A percentile compares a stretch with the other conserved stretches of the same genome.
These are phyloP conservation scores for Xerocomus nothofagi DNA, from an alignment of 1,284 basidiomycete genomes.

Conservation along the genomic window DNA sequence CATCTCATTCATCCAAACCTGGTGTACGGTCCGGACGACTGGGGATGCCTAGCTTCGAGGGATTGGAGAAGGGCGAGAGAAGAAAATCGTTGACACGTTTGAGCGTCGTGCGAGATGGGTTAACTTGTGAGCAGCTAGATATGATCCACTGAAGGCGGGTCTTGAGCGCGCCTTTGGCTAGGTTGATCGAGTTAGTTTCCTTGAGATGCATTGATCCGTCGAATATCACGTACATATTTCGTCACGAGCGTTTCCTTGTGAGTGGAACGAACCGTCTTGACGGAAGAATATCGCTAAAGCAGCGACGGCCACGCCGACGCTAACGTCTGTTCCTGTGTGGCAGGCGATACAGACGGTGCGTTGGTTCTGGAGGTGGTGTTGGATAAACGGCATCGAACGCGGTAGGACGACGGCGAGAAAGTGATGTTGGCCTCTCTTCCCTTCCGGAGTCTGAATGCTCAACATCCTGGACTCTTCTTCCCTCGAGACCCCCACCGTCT, in stretches of 20 bases:
- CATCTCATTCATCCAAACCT: background rate
- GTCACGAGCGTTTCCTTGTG: constrained; percentile 9
- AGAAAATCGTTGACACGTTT: constrained; percentile 80
- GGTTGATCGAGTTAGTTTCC: background rate
- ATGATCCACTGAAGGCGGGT: constrained; percentile 82
- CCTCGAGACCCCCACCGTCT: background rate
- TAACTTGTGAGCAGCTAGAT: constrained; percentile 64
- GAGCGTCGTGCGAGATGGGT: constrained; percentile 73
- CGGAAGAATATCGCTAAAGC: constrained; percentile 61
- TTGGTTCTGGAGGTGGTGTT: constrained; percentile 38
- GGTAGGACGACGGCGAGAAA: constrained; percentile 55
- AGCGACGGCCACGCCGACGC: constrained; percentile 62
- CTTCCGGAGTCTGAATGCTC: constrained; percentile 38
- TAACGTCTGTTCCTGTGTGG: constrained; percentile 56
- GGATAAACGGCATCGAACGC: constrained; percentile 48
- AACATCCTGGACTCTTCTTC: constrained; percentile 21
- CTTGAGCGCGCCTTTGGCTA: constrained; percentile 59
- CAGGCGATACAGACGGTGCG: constrained; percentile 53
- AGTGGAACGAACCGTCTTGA: constrained; percentile 44
- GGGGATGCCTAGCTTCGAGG: background rate
- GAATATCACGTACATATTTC: constrained; percentile 21
- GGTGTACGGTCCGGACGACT: background rate
- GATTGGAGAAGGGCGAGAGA: constrained; percentile 41
- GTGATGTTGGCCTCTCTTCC: constrained; percentile 54
- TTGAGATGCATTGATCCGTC: background rate